Evolutionary conservation across 2,329 filamentous ascomycete species (phyloP).

Genomic region (Paracorniculantispora psalliotae): DNA sequence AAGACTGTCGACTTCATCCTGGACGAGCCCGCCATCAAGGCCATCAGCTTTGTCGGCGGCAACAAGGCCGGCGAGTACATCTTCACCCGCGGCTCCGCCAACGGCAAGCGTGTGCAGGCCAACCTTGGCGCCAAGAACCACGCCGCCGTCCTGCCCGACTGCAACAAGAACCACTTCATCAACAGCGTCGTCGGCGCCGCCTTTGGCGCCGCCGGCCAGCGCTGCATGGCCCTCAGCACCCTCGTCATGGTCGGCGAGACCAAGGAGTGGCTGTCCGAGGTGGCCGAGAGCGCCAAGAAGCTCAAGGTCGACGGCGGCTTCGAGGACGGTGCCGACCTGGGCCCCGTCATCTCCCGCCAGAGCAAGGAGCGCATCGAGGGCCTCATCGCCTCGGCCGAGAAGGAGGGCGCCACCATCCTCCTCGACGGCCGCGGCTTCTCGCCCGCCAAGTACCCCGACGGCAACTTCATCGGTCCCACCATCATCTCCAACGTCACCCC

Average conservation of each 20-base stretch:
- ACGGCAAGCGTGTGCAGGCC: conserved; percentile 84
- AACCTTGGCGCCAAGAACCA: conserved; percentile 89
- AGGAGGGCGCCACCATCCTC: conserved; percentile 77
- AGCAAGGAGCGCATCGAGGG: conserved; percentile 74
- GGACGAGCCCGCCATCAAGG: conserved; percentile 80
- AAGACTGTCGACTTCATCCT: conserved; percentile 82
- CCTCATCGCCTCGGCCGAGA: conserved; percentile 70
- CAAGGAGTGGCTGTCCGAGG: conserved; percentile 73
- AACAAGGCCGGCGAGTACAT: conserved; percentile 91
- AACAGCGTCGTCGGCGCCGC: conserved; percentile 81
- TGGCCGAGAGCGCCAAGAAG: conserved; percentile 68
- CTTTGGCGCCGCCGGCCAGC: conserved; percentile 78
- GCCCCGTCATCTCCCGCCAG: conserved; percentile 75
- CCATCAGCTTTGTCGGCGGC: conserved; percentile 78
- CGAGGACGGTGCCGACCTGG: conserved; percentile 72
- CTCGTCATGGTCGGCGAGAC: conserved; percentile 81
- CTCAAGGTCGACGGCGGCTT: conserved; percentile 77
- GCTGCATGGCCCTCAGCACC: conserved; percentile 82
- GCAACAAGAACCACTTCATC: conserved; percentile 85
- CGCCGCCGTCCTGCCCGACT: conserved; percentile 76
- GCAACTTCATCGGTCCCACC: conserved; percentile 80
- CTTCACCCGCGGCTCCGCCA: conserved; percentile 70
- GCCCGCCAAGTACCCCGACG: conserved; percentile 74
- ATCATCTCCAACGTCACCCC: conserved; percentile 77
- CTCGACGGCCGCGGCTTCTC: conserved; percentile 73